These are phyloP conservation scores for Suillus subaureus DNA, from an alignment of 768 basidiomycete genomes.

Conservation along the genomic window DNA sequence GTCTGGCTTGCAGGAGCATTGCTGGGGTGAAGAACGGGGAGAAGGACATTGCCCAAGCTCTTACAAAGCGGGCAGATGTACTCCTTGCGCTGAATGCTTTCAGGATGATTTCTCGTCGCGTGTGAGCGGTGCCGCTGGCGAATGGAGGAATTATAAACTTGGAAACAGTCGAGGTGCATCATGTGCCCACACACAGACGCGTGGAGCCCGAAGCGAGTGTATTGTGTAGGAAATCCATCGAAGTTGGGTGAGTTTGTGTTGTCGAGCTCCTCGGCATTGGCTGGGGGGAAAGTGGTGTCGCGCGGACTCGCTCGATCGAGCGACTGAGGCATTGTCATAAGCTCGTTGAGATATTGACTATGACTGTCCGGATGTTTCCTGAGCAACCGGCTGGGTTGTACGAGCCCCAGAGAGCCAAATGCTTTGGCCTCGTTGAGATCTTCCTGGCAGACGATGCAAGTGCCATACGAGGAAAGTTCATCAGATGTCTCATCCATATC, in stretches of 20 bases:
- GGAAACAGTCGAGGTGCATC: slow-evolving; percentile 97
- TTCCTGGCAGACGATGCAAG: slow-evolving; percentile 99
- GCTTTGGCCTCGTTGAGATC: slow-evolving; percentile 71
- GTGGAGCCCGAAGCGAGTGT: slow-evolving; percentile 84
- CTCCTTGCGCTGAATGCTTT: slow-evolving; percentile 90
- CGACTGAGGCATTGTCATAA: slow-evolving; percentile 60
- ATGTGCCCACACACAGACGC: slow-evolving; percentile 91
- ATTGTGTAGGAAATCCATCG: slow-evolving; percentile 70
- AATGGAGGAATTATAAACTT: slow-evolving; percentile 84
- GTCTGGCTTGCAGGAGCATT: slow-evolving; percentile 47
- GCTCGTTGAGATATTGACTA: slow-evolving; percentile 66
- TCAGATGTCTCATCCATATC: slow-evolving; percentile 48
- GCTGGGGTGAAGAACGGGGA: slow-evolving; percentile 71
- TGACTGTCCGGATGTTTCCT: slow-evolving; percentile 75
- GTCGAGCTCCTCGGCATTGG: slow-evolving; percentile 28
- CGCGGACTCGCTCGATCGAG: slow-evolving; percentile 56
- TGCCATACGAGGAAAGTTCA: slow-evolving; percentile 67
- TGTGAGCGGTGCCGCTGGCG: slow-evolving; percentile 87
- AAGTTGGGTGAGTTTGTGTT: slow-evolving; percentile 58
- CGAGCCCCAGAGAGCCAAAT: slow-evolving; percentile 84
- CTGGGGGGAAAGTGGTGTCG: slow-evolving; percentile 38
- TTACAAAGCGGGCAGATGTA: slow-evolving; percentile 98
- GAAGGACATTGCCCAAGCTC: slow-evolving; percentile 90
- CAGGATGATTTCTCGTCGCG: slow-evolving; percentile 90
- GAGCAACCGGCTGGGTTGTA: slow-evolving; percentile 87